Conservation (phyloP, 2,329 filamentous ascomycete genomes). For the Penicillium nordicum region DNA sequence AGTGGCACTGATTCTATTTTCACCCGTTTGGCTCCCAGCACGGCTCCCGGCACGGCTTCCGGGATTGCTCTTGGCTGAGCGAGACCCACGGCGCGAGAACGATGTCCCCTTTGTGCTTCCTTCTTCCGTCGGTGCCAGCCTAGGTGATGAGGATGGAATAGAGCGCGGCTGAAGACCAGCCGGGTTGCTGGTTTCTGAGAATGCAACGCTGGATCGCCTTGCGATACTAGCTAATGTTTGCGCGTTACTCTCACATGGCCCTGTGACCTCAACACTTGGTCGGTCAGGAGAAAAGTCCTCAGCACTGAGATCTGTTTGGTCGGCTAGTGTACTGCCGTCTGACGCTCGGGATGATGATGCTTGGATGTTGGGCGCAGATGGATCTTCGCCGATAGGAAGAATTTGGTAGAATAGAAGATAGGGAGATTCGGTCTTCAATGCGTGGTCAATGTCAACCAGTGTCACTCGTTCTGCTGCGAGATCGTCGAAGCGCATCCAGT, state of each 20-base stretch:
- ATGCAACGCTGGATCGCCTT: conserved; percentile 29
- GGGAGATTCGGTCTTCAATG: conserved; percentile 80
- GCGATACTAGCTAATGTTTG: conserved; percentile 15
- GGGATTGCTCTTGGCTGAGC: conserved; percentile 30
- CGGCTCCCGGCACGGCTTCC: conserved; percentile 37
- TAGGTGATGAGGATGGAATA: conserved; percentile 25
- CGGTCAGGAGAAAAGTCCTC: conserved; percentile 28
- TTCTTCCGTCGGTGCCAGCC: conserved; percentile 27
- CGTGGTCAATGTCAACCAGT: conserved; percentile 72
- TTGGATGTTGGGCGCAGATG: conserved; percentile 35
- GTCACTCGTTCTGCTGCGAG: conserved; percentile 68
- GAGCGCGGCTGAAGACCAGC: conserved; percentile 20
- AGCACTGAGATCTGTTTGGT: conserved; percentile 1
- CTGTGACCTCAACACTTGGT: conserved; percentile 40
- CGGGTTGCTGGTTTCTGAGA: conserved; percentile 23
- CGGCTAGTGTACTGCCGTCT: conserved; percentile 16
- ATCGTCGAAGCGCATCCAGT: conserved; percentile 93
- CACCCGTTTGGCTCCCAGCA: conserved; percentile 35
- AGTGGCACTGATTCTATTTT: conserved; percentile 35
- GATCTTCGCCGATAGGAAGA: conserved; percentile 73
- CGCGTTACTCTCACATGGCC: conserved; percentile 23
- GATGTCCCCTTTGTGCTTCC: conserved; percentile 18
- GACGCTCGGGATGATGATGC: conserved; percentile 29
- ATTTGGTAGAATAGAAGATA: conserved; percentile 96
- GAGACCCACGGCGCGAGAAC: conserved; percentile 31